phyloP scores from a whole-genome alignment of 1,284 basidiomycete genomes.

The Tylopilus orsonianus region DNA sequence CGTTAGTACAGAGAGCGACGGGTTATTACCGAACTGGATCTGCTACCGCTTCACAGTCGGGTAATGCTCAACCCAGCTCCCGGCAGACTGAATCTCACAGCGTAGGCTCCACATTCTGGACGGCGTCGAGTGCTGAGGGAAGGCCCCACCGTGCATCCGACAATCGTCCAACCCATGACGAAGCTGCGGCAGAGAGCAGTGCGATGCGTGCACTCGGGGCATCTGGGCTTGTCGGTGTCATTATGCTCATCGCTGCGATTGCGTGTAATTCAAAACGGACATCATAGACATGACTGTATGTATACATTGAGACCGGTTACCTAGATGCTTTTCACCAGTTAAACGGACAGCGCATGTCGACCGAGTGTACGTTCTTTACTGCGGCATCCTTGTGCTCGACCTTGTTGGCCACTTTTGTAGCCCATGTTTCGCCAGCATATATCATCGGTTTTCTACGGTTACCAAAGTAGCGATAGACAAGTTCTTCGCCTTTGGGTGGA shows the following conservation, averaged over 20 bases:
- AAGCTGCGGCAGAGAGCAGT: constrained; percentile 26
- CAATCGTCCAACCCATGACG: constrained; percentile 21
- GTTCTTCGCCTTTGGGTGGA: constrained; percentile 17
- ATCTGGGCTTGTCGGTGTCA: constrained; percentile 29
- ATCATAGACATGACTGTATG: constrained; percentile 8
- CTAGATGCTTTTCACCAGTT: not conserved
- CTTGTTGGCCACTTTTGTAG: constrained; percentile 4
- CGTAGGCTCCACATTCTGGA: constrained; percentile 1
- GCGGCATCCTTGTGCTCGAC: not conserved
- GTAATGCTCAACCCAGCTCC: not conserved
- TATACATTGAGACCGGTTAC: not conserved
- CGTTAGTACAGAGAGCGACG: constrained; percentile 30
- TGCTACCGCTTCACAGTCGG: constrained; percentile 1
- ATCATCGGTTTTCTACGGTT: not conserved
- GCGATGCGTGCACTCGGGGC: constrained; percentile 30
- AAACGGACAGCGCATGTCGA: no score
- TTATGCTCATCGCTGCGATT: constrained; percentile 26
- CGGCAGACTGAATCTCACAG: constrained; percentile 5
- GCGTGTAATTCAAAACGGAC: constrained; percentile 14
- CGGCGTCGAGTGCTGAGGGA: not conserved
- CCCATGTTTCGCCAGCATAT: constrained; percentile 16
- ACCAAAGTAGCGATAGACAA: constrained; percentile 6
- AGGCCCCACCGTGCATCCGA: constrained; percentile 1
- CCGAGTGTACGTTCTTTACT: no score
- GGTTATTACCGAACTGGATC: constrained; percentile 14